phyloP scores from a whole-genome alignment of 768 basidiomycete genomes.

The Lentinula boryana region DNA sequence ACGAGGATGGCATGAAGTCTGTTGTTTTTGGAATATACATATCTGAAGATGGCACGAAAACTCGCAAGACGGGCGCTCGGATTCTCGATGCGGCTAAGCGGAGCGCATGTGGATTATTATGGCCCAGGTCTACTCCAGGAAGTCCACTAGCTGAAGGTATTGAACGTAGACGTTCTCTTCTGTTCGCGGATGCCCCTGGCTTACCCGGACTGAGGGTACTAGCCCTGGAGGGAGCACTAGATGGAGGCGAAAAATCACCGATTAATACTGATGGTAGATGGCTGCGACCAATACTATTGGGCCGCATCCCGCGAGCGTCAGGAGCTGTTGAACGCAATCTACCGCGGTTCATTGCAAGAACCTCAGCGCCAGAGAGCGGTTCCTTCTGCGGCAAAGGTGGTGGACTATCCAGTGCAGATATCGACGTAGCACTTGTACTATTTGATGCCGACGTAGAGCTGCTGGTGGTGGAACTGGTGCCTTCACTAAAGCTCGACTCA shows the following conservation, averaged over 20 bases:
- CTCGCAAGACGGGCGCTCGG: slow-evolving; percentile 68
- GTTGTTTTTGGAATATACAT: slow-evolving; percentile 21
- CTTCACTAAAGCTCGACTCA: slow-evolving; percentile 1
- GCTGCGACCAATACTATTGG: slow-evolving; percentile 9
- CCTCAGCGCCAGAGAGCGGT: not conserved
- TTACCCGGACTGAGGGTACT: not conserved
- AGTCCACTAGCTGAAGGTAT: not conserved
- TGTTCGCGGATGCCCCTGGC: not conserved
- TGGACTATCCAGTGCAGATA: not conserved
- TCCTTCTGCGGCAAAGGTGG: not conserved
- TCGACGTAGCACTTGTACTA: slow-evolving; percentile 2
- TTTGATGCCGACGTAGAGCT: slow-evolving; percentile 1
- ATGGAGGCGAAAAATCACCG: slow-evolving; percentile 2
- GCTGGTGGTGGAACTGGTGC: not conserved
- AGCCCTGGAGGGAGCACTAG: not conserved
- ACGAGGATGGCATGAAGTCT: not conserved
- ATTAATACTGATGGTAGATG: slow-evolving; percentile 6
- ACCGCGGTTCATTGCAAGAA: not conserved
- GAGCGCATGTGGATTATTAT: slow-evolving; percentile 50
- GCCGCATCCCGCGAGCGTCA: not conserved
- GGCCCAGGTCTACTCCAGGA: not conserved
- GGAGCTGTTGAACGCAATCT: not conserved
- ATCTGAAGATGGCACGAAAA: slow-evolving; percentile 65
- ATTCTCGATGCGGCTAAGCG: slow-evolving; percentile 49
- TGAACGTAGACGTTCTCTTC: not conserved